A percentile compares a stretch with the other conserved stretches of the same genome.
Evolutionary conservation across 2,329 filamentous ascomycete genomes (phyloP).

Genomic region (Penicillium freii): DNA sequence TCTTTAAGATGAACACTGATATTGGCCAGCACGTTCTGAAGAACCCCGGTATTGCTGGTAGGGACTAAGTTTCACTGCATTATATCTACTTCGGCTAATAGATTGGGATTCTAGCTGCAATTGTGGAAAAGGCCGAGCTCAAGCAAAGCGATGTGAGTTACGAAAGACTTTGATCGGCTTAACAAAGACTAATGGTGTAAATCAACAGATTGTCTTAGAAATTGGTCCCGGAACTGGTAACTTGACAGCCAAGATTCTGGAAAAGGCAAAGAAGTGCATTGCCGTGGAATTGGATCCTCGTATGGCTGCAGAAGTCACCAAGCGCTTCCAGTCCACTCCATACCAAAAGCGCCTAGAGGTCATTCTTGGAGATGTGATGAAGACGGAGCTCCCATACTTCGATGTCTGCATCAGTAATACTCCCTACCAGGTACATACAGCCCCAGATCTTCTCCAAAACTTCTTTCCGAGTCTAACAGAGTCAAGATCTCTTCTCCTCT

Average conservation of each 20-base stretch:
- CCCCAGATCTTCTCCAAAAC: neutral
- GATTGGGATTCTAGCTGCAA: conserved; percentile 35
- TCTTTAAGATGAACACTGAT: conserved; percentile 97
- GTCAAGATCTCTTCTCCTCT: conserved; percentile 79
- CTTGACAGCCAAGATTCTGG: conserved; percentile 82
- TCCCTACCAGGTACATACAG: conserved; percentile 58
- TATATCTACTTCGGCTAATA: neutral
- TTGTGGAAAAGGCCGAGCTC: conserved; percentile 81
- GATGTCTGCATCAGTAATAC: conserved; percentile 83
- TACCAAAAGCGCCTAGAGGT: conserved; percentile 82
- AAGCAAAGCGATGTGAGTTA: conserved; percentile 71
- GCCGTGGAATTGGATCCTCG: conserved; percentile 91
- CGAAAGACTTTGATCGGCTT: neutral
- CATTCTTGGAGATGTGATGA: conserved; percentile 88
- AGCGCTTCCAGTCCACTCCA: conserved; percentile 87
- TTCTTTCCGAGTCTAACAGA: conserved; percentile 16
- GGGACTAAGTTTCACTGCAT: conserved; percentile 37
- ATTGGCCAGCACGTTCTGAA: conserved; percentile 91
- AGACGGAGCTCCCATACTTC: conserved; percentile 74
- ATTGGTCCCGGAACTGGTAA: conserved; percentile 89
- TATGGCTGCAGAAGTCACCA: conserved; percentile 93
- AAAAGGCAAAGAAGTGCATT: conserved; percentile 78
- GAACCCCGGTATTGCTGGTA: conserved; percentile 74
- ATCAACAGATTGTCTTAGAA: conserved; percentile 71
- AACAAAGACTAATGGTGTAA: conserved; percentile 3